Base-by-base conservation (phyloP, 805 yeast genomes). In the Pichia californica region DNA sequence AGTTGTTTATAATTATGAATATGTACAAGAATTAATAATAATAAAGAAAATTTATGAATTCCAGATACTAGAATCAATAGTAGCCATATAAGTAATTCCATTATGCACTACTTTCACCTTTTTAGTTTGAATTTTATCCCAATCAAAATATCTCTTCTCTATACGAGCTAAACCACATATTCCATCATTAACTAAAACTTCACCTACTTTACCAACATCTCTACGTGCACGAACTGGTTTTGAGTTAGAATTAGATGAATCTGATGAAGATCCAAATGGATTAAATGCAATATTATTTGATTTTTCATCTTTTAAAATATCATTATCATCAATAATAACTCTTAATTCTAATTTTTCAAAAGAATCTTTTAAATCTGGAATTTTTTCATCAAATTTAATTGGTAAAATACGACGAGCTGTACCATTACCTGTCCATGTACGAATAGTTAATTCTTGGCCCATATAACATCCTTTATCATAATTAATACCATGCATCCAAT, bases 401-500 rank as follows among this genome's bases (percentile, higher is more conserved):
- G 98, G 97, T 37, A 86, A 76, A 3, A 88, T 67, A 43, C 98
- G 69, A 55, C 89, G 88, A 26, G 95, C 71, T n/a, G 89, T 76
- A 2, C 81, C 75, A 3, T 96, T 96, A 27, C 83, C 79, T 47
- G 85, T 86, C 56, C 74, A 81, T 0, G 97, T 83, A 54, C 99
- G 74, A 15, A 89, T 88, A 0, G 97, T 89, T 40, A 93, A 69
- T 59, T 93, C 99, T 63, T 93, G 99, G 1, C 99, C 99, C 14
- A 88, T 81, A 55, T 93, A 93, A 59, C 99, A 93, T 2, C 99
- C 99, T 61, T 93, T 93, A 50, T 88, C 82, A 40, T 82, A 77
- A 42, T 91, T 87, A 13, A 93, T 71, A 0, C 91, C 95, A 51
- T 85, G 82, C 64, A 78, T 76, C 53, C 74, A 78, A 62, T 93